These are phyloP conservation scores for Phytophthora boehmeriae DNA, from an alignment of 352 stramenopile genomes.

Conservation along the genomic window DNA sequence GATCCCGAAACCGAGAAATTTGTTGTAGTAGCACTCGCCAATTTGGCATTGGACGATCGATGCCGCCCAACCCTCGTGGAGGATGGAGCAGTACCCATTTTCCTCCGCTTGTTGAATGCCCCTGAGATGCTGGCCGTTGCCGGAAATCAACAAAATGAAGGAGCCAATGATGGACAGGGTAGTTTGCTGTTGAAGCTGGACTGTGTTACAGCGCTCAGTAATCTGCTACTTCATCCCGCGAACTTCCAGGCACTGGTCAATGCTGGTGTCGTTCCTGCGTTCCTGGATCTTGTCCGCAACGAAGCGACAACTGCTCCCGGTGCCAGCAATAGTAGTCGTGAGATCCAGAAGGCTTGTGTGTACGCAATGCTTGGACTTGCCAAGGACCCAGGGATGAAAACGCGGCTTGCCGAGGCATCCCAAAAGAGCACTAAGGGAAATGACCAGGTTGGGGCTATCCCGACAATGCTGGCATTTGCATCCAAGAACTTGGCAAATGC, in stretches of 20 bases:
- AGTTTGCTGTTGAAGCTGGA: constrained; percentile 72
- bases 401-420: constrained; percentile 56
- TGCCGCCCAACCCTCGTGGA: constrained; percentile 66
- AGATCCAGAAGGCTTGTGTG: constrained; percentile 79
- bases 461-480: constrained; percentile 69
- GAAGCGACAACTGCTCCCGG: constrained; percentile 19
- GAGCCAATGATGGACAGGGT: constrained; percentile 14
- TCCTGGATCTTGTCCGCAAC: constrained; percentile 62
- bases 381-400: constrained; percentile 76
- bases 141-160: constrained; percentile 12
- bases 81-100: constrained; percentile 59
- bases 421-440: constrained; percentile 26
- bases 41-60: constrained; percentile 76
- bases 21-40: constrained; percentile 67
- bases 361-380: constrained; percentile 82
- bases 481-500: constrained; percentile 59
- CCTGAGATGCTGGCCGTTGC: constrained; percentile 3
- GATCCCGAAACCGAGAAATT: constrained; percentile 76
- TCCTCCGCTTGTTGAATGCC: constrained; percentile 57
- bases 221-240: constrained; percentile 81
- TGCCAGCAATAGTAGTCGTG: constrained; percentile 42
- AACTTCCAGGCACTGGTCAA: constrained; percentile 82
- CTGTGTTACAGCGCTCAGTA: constrained; percentile 82
- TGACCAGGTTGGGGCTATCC: constrained; percentile 54
- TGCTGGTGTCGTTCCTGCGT: constrained; percentile 75